Conservation (phyloP, 495 filamentous ascomycete species). For the Penicillium arizonense region DNA sequence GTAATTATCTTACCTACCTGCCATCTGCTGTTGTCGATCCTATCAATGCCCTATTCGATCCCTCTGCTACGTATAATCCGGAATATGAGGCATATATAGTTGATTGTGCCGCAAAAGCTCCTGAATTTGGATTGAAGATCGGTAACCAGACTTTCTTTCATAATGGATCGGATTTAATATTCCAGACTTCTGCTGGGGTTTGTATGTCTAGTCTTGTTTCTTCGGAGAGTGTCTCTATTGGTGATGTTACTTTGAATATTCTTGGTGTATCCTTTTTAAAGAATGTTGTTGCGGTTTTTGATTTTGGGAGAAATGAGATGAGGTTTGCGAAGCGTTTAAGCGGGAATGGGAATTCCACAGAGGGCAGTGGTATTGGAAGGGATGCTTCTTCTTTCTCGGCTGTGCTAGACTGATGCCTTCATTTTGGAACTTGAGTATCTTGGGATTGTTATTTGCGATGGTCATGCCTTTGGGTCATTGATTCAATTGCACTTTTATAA, state of each 20-base stretch:
- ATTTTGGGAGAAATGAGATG: constrained; percentile 57
- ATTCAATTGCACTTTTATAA: too few relatives aligned
- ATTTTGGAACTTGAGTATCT: too few relatives aligned
- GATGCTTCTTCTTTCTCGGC: too few relatives aligned
- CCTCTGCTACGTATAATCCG: constrained; percentile 44
- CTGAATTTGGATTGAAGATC: constrained; percentile 51
- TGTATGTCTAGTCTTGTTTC: constrained; percentile 36
- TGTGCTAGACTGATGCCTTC: too few relatives aligned
- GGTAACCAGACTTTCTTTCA: constrained; percentile 45
- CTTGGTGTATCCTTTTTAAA: constrained; percentile 73
- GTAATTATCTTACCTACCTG: constrained; percentile 62
- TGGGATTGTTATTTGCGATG: too few relatives aligned
- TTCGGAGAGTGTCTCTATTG: constrained; percentile 18
- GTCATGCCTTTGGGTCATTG: too few relatives aligned
- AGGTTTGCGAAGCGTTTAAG: constrained; percentile 29
- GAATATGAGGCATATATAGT: constrained; percentile 53
- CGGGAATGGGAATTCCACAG: too few relatives aligned
- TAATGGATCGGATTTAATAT: constrained; percentile 53
- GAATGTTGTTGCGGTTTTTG: constrained; percentile 68
- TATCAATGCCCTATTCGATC: constrained; percentile 60
- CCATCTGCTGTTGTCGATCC: constrained; percentile 54
- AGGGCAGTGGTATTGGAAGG: too few relatives aligned
- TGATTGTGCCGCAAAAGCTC: constrained; percentile 58
- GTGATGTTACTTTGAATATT: constrained; percentile 45
- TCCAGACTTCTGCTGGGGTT: constrained; percentile 31